Percentiles rank a stretch among this genome's conserved stretches.
These are phyloP conservation scores for Sporisorium exsertum DNA, from an alignment of 1,284 basidiomycete species.

Conservation along the genomic window DNA sequence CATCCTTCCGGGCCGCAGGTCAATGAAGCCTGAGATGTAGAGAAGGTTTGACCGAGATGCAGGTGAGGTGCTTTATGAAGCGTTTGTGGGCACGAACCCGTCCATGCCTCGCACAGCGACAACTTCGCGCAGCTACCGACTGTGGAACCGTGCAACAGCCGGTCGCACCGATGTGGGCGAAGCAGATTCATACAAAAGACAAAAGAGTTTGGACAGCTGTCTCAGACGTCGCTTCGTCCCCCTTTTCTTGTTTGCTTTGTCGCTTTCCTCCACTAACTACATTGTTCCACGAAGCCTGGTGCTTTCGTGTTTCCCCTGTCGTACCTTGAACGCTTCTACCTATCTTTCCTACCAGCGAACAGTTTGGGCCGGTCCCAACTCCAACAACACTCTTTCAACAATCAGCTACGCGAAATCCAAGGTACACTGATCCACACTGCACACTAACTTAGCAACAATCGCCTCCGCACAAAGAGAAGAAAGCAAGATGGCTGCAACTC, in stretches of 20 bases:
- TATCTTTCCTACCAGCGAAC: background rate
- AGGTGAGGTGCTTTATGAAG: background rate
- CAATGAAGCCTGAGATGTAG: background rate
- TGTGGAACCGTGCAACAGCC: background rate
- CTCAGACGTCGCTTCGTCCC: background rate
- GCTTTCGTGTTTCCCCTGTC: background rate
- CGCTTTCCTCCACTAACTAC: background rate
- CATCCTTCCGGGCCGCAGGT: background rate
- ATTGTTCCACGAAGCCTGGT: conserved; percentile 9
- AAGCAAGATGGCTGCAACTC: conserved; percentile 1
- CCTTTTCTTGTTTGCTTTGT: background rate
- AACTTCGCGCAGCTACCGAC: background rate
- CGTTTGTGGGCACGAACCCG: background rate
- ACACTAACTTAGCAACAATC: background rate
- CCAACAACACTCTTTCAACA: background rate
- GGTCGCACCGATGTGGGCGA: background rate
- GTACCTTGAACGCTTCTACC: background rate
- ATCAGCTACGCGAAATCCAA: background rate
- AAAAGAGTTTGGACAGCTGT: background rate
- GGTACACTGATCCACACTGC: background rate
- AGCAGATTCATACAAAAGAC: background rate
- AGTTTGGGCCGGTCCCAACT: conserved; percentile 15
- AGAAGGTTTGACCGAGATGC: background rate
- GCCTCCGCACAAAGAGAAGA: too few relatives aligned
- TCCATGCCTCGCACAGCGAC: background rate